These are phyloP conservation scores for Arthroderma sp. DNA, from an alignment of 2,329 filamentous ascomycete species.

Conservation along the genomic window DNA sequence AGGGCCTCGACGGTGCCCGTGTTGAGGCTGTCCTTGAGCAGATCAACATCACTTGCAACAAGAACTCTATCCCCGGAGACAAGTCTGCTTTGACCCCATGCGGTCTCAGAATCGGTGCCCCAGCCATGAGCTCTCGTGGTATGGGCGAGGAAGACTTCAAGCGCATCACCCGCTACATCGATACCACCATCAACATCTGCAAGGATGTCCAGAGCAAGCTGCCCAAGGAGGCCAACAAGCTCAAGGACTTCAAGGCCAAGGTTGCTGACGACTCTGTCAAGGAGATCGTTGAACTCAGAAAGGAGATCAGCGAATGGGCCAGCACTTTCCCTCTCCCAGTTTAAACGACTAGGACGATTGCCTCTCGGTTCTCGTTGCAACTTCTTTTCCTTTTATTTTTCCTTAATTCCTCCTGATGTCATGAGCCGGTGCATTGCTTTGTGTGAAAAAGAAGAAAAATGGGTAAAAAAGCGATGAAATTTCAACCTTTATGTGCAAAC, in stretches of 20 bases:
- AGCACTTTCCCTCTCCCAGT: slow-evolving; percentile 77
- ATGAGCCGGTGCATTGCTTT: slow-evolving; percentile 3
- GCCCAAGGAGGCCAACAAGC: slow-evolving; percentile 96
- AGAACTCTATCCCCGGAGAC: slow-evolving; percentile 96
- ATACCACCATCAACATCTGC: slow-evolving; percentile 76
- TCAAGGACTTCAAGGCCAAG: slow-evolving; percentile 98
- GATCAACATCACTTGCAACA: slow-evolving; percentile 99
- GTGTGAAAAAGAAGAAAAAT: slow-evolving; percentile 6
- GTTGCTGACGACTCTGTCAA: slow-evolving; percentile 64
- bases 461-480: slow-evolving; percentile 10
- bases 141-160: slow-evolving; percentile 89
- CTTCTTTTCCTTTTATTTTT: slow-evolving; percentile 3
- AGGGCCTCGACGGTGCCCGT: slow-evolving; percentile 76
- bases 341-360: slow-evolving; percentile 20
- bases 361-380: background rate
- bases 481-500: slow-evolving; percentile 15
- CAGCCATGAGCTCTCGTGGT: slow-evolving; percentile 92
- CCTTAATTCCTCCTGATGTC: slow-evolving; percentile 2
- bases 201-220: slow-evolving; percentile 73
- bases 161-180: slow-evolving; percentile 79
- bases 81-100: slow-evolving; percentile 91
- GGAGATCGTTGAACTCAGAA: slow-evolving; percentile 73
- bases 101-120: slow-evolving; percentile 90
- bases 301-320: slow-evolving; percentile 84
- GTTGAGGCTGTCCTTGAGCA: slow-evolving; percentile 93